Evolutionary conservation across 345 rosid genomes (phyloP), one percentile per base, ranked within the genome.

Genomic region (Gossypium turneri): DNA sequence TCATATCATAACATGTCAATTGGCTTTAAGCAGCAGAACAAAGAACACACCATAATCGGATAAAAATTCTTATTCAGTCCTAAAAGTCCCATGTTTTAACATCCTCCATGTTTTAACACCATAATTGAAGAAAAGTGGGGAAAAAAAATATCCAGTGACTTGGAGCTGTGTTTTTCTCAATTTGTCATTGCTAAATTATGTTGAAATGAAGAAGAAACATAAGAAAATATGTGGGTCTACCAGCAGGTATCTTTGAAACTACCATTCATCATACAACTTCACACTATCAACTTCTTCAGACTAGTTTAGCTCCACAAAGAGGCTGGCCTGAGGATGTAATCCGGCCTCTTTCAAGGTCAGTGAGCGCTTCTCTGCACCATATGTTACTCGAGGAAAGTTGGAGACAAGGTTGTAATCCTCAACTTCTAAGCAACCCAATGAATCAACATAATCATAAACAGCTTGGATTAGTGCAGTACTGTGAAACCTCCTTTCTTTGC

Each of bases 251-350:
- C 68, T 57, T 52, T 51, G 10, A 43, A 65, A 58, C 80, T 43
- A 45, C 15, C 20, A 20, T 57, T 77, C 65, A 56, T 77, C 34
- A 73, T 62, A 34, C 70, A 48, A 66, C 27, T 68, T 48, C 47
- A 61, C 50, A 67, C 41, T 67, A 67, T 75, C 58, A 75, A 74
- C 15, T 65, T 43, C 51, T 38, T 55, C 64, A 48, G 53, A 25
- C 75, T 87, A 89, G 88, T 86, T 88, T 72, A 88, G 80, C 94
- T 96, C 98, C 78, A 96, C 94, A 72, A 93, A 96, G 77, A 96
- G 98, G 83, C 98, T 92, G 70, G 95, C 99, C 83, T 93, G 98
- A 75, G 99, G 99, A 88, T 96, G 93, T 84, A 96, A 85, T 72
- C 99, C 98, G 24, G 95, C 90, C 50, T 93, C 98, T 81, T 93